phyloP scores from a whole-genome alignment of 441 rosid genomes.

The Populus hybrid region DNA sequence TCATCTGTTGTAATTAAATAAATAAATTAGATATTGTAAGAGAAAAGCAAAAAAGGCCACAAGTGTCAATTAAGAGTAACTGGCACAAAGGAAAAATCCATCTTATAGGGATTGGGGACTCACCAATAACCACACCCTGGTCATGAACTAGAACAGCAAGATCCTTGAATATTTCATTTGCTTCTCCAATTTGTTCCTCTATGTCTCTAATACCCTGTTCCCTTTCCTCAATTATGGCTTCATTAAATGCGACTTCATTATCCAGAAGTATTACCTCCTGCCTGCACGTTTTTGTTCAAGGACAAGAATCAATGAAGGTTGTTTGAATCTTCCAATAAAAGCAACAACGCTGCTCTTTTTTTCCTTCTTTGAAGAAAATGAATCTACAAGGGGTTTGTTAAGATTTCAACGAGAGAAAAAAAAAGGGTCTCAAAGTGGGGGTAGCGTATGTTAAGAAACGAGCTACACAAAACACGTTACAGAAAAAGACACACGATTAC shows the following conservation, averaged over 20 bases:
- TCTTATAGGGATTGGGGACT: slow-evolving; percentile 18
- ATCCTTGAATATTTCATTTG: slow-evolving; percentile 67
- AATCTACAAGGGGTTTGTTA: background rate
- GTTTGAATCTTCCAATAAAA: slow-evolving; percentile 11
- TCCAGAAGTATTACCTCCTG: slow-evolving; percentile 54
- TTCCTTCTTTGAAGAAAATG: background rate
- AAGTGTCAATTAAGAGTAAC: slow-evolving; percentile 4
- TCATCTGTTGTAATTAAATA: slow-evolving; percentile 40
- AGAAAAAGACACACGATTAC: background rate
- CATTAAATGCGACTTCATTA: slow-evolving; percentile 68
- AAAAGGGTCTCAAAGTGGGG: background rate
- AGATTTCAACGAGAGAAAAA: background rate
- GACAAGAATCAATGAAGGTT: background rate
- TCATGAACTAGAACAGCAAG: slow-evolving; percentile 72
- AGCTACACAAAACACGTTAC: background rate
- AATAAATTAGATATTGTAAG: background rate
- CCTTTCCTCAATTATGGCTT: slow-evolving; percentile 71
- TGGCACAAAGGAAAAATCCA: background rate
- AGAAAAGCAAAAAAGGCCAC: background rate
- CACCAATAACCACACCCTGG: slow-evolving; percentile 69
- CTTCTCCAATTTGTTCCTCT: slow-evolving; percentile 60
- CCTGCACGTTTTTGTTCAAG: slow-evolving; percentile 29
- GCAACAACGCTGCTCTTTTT: background rate
- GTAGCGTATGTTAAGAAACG: background rate
- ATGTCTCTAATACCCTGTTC: slow-evolving; percentile 64